Conservation (phyloP, 305 asterid species). For the Plantago lanceolata region DNA sequence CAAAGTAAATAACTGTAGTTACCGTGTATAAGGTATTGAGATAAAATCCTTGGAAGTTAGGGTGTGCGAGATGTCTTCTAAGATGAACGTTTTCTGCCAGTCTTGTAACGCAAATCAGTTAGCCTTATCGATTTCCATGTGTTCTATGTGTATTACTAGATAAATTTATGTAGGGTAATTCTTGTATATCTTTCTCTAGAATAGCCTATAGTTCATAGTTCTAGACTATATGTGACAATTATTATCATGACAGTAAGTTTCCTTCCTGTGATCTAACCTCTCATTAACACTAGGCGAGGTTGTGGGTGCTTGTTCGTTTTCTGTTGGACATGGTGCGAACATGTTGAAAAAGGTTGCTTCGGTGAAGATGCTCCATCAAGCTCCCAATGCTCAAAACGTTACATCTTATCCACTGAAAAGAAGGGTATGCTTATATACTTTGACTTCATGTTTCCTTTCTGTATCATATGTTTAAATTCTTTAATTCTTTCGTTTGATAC, state of each 20-base stretch:
- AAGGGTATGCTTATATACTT: conserved; percentile 43
- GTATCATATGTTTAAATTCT: conserved; percentile 8
- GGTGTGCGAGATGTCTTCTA: neutral
- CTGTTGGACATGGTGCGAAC: conserved; percentile 68
- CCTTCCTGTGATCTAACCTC: conserved; percentile 31
- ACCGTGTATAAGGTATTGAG: neutral
- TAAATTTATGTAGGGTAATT: neutral
- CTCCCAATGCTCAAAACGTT: conserved; percentile 50
- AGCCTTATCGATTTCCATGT: neutral
- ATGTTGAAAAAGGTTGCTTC: conserved; percentile 75
- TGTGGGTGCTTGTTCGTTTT: conserved; percentile 84
- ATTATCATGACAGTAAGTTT: neutral
- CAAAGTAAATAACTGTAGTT: neutral
- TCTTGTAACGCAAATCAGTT: neutral
- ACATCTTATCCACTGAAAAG: conserved; percentile 57
- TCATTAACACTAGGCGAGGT: conserved; percentile 67
- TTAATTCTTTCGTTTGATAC: conserved; percentile 16
- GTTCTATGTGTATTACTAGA: neutral
- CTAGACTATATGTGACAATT: neutral
- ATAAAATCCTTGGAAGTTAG: neutral
- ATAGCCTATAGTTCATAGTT: neutral
- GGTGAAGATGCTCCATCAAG: conserved; percentile 80
- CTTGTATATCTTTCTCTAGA: neutral
- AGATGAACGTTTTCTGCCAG: neutral
- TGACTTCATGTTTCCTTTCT: conserved; percentile 21